These are phyloP conservation scores for Serpula lacrymans DNA, from an alignment of 768 basidiomycete species.

Conservation along the genomic window DNA sequence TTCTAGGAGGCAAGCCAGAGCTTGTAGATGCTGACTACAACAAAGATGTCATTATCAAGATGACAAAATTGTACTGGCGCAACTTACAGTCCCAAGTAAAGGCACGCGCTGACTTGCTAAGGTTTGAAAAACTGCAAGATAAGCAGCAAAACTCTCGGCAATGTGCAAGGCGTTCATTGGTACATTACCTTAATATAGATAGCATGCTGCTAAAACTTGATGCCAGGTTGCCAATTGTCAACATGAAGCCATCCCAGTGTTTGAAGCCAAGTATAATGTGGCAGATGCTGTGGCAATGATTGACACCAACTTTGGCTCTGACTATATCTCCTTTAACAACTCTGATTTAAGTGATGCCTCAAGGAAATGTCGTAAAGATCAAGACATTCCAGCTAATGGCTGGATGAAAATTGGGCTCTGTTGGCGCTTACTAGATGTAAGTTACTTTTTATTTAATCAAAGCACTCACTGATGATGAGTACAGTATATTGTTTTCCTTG, in stretches of 20 bases:
- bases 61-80: constrained; percentile 4
- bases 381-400: not conserved
- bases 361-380: not conserved
- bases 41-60: not conserved
- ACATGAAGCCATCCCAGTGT: not conserved
- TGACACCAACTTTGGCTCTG: not conserved
- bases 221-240: not conserved
- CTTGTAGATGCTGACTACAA: not conserved
- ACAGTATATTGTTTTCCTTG: not conserved
- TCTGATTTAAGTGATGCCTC: not conserved
- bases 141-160: no score
- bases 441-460: not conserved
- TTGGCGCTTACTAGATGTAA: not conserved
- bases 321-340: not conserved
- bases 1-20: not conserved
- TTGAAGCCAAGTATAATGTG: not conserved
- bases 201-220: not conserved
- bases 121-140: not conserved
- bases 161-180: no score
- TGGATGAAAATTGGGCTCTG: not conserved
- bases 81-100: not conserved
- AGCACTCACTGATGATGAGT: not conserved
- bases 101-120: not conserved
- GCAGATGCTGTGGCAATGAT: not conserved
- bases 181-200: no score